Conservation (phyloP, 768 basidiomycete genomes). For the Tremella mesenterica region DNA sequence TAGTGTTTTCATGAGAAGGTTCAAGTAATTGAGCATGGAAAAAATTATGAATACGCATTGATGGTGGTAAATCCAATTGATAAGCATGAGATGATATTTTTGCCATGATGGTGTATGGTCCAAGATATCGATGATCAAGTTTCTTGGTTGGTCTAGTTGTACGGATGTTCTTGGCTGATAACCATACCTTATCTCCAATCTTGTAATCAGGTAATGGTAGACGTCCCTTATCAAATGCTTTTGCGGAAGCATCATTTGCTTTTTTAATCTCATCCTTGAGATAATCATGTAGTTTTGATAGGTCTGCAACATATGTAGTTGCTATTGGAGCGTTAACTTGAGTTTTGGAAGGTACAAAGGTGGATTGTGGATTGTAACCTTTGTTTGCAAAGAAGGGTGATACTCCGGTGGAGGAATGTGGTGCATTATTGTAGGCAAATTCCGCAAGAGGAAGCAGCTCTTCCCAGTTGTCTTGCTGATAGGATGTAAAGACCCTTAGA, state of each 20-base stretch:
- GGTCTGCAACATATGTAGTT: not conserved
- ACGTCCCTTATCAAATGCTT: conserved; percentile 19
- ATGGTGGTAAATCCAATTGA: conserved; percentile 10
- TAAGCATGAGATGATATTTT: conserved; percentile 10
- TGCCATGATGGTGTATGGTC: conserved; percentile 17
- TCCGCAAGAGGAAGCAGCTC: conserved; percentile 42
- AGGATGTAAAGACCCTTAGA: conserved; percentile 44
- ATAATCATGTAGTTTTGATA: conserved; percentile 3
- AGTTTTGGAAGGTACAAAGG: not conserved
- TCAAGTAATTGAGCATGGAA: conserved; percentile 15
- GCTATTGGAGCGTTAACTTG: not conserved
- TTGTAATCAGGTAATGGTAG: conserved; percentile 13
- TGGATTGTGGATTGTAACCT: conserved; percentile 4
- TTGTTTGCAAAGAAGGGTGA: conserved; percentile 44
- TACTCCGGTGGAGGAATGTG: conserved; percentile 31
- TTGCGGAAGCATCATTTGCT: conserved; percentile 38
- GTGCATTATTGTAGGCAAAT: conserved; percentile 44
- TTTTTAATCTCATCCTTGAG: conserved; percentile 1
- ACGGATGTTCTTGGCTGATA: conserved; percentile 12
- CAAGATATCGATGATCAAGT: conserved; percentile 20
- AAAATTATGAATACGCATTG: conserved; percentile 12
- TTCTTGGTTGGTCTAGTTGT: conserved; percentile 22
- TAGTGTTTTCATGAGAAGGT: not conserved
- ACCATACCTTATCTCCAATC: conserved; percentile 18
- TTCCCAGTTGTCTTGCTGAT: conserved; percentile 44